Conservation (phyloP, 1,284 basidiomycete species). For the Cerioporus squamosus region DNA sequence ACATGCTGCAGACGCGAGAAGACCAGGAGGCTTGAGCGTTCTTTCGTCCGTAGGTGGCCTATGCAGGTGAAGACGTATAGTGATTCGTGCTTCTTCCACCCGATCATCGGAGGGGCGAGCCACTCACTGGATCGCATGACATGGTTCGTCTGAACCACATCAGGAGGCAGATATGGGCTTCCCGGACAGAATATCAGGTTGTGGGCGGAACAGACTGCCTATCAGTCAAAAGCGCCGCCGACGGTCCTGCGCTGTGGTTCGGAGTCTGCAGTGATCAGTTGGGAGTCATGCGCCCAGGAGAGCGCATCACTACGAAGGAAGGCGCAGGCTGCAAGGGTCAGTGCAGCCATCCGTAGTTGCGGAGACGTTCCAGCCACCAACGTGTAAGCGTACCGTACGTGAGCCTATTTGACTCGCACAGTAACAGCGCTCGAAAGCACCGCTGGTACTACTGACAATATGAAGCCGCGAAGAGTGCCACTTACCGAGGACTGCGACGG, state of each 20-base stretch:
- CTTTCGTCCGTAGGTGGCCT: neutral
- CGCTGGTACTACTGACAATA: too few relatives aligned
- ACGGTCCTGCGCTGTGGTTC: neutral
- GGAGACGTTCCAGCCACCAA: too few relatives aligned
- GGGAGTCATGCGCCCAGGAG: slow-evolving; percentile 2
- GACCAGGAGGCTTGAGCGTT: neutral
- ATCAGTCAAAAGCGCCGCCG: neutral
- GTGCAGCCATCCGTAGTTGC: too few relatives aligned
- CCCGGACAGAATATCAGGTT: neutral
- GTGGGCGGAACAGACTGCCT: neutral
- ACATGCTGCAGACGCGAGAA: neutral
- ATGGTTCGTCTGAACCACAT: neutral
- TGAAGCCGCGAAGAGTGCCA: too few relatives aligned
- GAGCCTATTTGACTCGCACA: too few relatives aligned
- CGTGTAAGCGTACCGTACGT: too few relatives aligned
- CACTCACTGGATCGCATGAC: too few relatives aligned
- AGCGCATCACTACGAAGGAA: slow-evolving; percentile 1
- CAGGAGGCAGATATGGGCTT: neutral
- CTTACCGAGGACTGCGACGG: too few relatives aligned
- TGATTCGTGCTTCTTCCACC: neutral
- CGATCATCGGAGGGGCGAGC: slow-evolving; percentile 8
- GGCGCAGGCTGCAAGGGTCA: too few relatives aligned
- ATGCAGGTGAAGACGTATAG: neutral
- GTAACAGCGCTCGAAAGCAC: too few relatives aligned
- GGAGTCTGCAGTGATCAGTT: slow-evolving; percentile 2